These are phyloP conservation scores for Cryphonectria nitschkei DNA, from an alignment of 2,329 filamentous ascomycete species.

Conservation along the genomic window DNA sequence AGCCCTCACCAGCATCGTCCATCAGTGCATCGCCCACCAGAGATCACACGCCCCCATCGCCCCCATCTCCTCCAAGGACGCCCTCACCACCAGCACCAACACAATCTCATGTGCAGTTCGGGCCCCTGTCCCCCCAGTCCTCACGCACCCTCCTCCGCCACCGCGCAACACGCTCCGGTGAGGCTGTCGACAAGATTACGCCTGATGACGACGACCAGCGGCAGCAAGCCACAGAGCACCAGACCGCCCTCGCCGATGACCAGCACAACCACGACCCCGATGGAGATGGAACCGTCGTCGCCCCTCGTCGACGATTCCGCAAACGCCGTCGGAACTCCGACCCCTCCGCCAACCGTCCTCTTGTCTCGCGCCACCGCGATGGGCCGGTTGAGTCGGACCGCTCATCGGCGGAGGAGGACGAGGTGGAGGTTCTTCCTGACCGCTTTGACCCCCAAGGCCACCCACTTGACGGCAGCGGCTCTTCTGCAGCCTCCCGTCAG, in stretches of 20 bases:
- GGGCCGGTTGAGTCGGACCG: conserved; percentile 36
- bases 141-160: conserved; percentile 50
- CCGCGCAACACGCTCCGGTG: conserved; percentile 30
- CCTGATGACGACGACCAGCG: neutral
- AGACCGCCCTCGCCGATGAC: no score
- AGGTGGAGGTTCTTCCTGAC: conserved; percentile 50
- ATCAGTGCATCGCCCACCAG: neutral
- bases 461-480: conserved; percentile 39
- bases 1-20: conserved; percentile 16
- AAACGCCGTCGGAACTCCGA: conserved; percentile 40
- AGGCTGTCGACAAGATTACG: neutral
- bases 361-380: conserved; percentile 33
- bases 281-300: conserved; percentile 14
- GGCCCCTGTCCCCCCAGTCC: conserved; percentile 54
- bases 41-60: conserved; percentile 32
- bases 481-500: conserved; percentile 1
- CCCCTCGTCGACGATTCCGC: conserved; percentile 15
- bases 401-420: conserved; percentile 38
- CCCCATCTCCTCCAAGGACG: conserved; percentile 39
- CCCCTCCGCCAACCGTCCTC: conserved; percentile 39
- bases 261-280: neutral
- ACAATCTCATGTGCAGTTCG: conserved; percentile 39
- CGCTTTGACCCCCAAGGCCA: conserved; percentile 51
- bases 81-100: conserved; percentile 38
- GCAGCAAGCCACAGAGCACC: neutral